Evolutionary conservation across 352 stramenopile species (phyloP).

Genomic region (Peronosclerospora sorghi): DNA sequence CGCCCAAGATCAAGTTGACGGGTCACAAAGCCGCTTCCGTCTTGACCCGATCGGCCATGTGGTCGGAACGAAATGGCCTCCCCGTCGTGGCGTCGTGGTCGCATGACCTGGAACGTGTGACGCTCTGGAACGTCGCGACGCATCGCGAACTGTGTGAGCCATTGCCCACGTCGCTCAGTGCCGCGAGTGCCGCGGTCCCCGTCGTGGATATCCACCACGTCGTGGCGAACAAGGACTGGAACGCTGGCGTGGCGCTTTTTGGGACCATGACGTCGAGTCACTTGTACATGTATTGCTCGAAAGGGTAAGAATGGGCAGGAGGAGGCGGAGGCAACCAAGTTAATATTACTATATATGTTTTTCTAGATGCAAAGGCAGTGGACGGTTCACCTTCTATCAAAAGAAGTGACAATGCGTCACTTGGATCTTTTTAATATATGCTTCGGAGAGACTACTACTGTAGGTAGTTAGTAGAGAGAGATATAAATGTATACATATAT

Average conservation of each 20-base stretch:
- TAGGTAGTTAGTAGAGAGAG: too few species aligned
- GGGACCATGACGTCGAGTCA: conserved; percentile 22
- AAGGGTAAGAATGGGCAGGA: not conserved
- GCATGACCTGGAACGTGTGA: conserved; percentile 15
- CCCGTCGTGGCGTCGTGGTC: conserved; percentile 21
- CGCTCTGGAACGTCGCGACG: conserved; percentile 15
- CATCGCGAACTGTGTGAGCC: conserved; percentile 10
- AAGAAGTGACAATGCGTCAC: too few species aligned
- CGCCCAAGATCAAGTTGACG: conserved; percentile 14
- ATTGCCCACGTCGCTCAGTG: not conserved
- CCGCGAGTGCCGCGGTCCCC: conserved; percentile 6
- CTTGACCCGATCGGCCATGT: conserved; percentile 37
- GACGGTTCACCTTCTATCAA: too few species aligned
- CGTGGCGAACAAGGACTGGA: conserved; percentile 19
- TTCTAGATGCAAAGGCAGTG: too few species aligned
- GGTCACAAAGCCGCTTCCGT: conserved; percentile 32
- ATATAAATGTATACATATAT: too few species aligned
- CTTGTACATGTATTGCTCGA: conserved; percentile 18
- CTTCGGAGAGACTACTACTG: too few species aligned
- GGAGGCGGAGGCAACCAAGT: too few species aligned
- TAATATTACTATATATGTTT: too few species aligned
- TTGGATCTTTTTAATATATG: too few species aligned
- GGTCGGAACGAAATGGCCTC: conserved; percentile 21
- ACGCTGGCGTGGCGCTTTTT: conserved; percentile 18
- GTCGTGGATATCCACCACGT: conserved; percentile 28